These are phyloP conservation scores for Aquilaria malaccensis DNA, from an alignment of 345 rosid species.

Conservation along the genomic window DNA sequence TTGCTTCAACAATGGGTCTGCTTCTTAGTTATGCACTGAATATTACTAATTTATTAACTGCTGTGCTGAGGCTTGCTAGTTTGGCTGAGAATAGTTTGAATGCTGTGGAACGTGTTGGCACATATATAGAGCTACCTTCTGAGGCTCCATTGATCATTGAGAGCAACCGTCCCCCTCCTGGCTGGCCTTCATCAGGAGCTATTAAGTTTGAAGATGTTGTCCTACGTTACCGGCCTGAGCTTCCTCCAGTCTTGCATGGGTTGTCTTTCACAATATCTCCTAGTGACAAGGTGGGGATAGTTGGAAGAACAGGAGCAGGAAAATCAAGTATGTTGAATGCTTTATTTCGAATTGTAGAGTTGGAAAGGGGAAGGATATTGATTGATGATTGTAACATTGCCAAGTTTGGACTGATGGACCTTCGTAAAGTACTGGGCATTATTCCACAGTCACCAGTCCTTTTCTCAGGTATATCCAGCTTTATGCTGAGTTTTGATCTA, in stretches of 20 bases:
- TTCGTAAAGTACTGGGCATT: slow-evolving; percentile 93
- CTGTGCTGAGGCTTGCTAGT: slow-evolving; percentile 93
- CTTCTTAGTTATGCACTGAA: slow-evolving; percentile 95
- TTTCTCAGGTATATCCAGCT: slow-evolving; percentile 69
- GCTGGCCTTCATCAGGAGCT: slow-evolving; percentile 98
- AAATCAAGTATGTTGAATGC: slow-evolving; percentile 97
- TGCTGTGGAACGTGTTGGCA: slow-evolving; percentile 92
- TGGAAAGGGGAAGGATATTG: slow-evolving; percentile 89
- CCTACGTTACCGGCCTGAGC: slow-evolving; percentile 90
- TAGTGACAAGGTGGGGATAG: slow-evolving; percentile 93
- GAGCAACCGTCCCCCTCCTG: slow-evolving; percentile 93
- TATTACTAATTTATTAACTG: slow-evolving; percentile 77
- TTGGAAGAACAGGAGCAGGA: slow-evolving; percentile 99
- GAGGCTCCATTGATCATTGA: slow-evolving; percentile 83
- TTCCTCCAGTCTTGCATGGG: slow-evolving; percentile 91
- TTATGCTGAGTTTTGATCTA: not conserved
- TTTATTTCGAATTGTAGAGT: slow-evolving; percentile 86
- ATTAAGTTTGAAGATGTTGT: slow-evolving; percentile 87
- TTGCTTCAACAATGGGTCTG: slow-evolving; percentile 97
- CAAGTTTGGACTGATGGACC: slow-evolving; percentile 81
- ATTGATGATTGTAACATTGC: slow-evolving; percentile 75
- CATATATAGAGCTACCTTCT: slow-evolving; percentile 75
- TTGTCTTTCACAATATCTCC: slow-evolving; percentile 74
- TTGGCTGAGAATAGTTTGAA: slow-evolving; percentile 95
- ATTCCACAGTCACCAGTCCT: slow-evolving; percentile 99